A percentile compares a stretch with the other conserved stretches of the same genome.
Conservation (phyloP, 1,139 yeast species). For the Geotrichum klebahnii region DNA sequence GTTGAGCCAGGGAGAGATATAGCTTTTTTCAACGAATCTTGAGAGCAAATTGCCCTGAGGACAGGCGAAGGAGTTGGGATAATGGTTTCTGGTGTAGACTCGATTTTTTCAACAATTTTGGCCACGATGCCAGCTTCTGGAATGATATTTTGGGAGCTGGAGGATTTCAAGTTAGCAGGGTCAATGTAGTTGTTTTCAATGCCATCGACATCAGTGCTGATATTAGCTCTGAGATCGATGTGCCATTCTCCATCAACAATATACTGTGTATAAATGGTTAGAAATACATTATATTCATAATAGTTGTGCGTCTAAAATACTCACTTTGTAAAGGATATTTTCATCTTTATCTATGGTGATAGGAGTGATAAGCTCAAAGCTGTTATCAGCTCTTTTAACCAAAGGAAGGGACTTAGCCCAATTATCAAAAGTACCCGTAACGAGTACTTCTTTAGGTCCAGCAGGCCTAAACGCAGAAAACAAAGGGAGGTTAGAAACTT, state of each 20-base stretch:
- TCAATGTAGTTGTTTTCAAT: slow-evolving; percentile 5
- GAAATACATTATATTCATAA: background rate
- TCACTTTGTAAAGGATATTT: slow-evolving; percentile 5
- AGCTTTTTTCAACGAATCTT: background rate
- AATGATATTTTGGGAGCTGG: background rate
- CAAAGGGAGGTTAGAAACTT: background rate
- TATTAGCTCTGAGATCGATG: slow-evolving; percentile 5
- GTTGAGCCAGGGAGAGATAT: background rate
- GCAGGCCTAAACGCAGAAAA: slow-evolving; percentile 11
- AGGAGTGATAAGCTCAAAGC: slow-evolving; percentile 1
- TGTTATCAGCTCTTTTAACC: slow-evolving; percentile 2
- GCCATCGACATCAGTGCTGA: slow-evolving; percentile 3
- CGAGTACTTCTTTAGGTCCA: slow-evolving; percentile 18
- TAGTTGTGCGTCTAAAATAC: background rate
- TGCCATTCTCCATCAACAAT: slow-evolving; percentile 19
- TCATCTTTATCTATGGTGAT: background rate
- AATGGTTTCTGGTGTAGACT: background rate
- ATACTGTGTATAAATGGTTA: slow-evolving; percentile 7
- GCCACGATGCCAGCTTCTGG: background rate
- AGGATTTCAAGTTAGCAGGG: slow-evolving; percentile 3
- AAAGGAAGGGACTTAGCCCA: slow-evolving; percentile 12
- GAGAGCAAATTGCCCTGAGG: background rate
- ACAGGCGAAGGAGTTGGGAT: background rate
- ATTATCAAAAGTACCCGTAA: slow-evolving; percentile 17
- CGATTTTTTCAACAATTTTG: slow-evolving; percentile 1